These are phyloP conservation scores for Arxiozyma heterogenica DNA, from an alignment of 1,139 yeast species.

Conservation along the genomic window DNA sequence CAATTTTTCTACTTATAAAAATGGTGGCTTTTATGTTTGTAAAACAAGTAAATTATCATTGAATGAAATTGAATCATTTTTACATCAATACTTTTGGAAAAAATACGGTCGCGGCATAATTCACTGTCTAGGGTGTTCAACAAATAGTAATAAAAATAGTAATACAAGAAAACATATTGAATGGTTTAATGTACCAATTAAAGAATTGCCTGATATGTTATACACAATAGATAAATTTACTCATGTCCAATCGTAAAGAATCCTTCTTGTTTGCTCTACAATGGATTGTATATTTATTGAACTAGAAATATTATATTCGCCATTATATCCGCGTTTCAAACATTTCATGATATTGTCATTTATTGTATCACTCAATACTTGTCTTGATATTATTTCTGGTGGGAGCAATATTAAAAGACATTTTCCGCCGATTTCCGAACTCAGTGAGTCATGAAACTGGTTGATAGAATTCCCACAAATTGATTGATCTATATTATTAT, in stretches of 20 bases:
- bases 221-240: constrained; percentile 16
- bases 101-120: constrained; percentile 25
- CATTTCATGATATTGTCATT: constrained; percentile 8
- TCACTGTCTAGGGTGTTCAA: constrained; percentile 24
- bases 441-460: constrained; percentile 6
- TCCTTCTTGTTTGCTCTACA: background rate
- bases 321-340: constrained; percentile 1
- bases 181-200: constrained; percentile 26
- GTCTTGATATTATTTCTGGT: background rate
- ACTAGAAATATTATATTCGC: background rate
- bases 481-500: background rate
- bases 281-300: background rate
- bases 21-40: constrained; percentile 22
- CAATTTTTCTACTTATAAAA: constrained; percentile 11
- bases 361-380: background rate
- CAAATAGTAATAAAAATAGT: background rate
- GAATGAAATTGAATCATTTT: constrained; percentile 17
- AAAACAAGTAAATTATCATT: constrained; percentile 13
- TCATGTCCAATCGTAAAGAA: constrained; percentile 1
- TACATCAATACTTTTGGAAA: constrained; percentile 25
- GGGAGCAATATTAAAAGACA: background rate
- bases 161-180: constrained; percentile 22
- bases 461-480: background rate
- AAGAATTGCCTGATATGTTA: constrained; percentile 18
- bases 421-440: constrained; percentile 5